phyloP scores from a whole-genome alignment of 768 basidiomycete species.

The Amanita phalloides region DNA sequence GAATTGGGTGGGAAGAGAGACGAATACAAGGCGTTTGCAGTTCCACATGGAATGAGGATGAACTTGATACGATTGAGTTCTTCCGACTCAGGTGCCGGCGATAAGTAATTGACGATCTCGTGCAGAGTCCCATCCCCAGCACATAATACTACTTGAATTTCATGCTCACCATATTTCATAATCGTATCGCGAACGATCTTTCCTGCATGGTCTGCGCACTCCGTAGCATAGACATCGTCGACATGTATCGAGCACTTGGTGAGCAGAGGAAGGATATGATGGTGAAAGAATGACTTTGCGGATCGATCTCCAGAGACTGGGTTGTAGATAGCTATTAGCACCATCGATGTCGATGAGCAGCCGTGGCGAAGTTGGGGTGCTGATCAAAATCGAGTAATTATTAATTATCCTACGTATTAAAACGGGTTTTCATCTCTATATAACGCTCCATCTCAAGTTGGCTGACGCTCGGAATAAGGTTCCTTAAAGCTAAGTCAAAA shows the following conservation, averaged over 20 bases:
- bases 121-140: constrained; percentile 93
- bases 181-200: constrained; percentile 30
- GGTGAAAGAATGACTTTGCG: constrained; percentile 44
- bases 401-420: constrained; percentile 17
- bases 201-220: constrained; percentile 45
- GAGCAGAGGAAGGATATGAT: constrained; percentile 58
- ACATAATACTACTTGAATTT: constrained; percentile 44
- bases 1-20: constrained; percentile 53
- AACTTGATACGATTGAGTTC: constrained; percentile 20
- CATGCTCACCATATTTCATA: constrained; percentile 11
- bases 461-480: constrained; percentile 75
- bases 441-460: constrained; percentile 83
- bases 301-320: constrained; percentile 58
- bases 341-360: constrained; percentile 19
- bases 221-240: constrained; percentile 36
- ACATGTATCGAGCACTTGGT: constrained; percentile 23
- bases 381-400: not conserved
- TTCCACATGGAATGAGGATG: constrained; percentile 65
- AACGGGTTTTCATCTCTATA: constrained; percentile 54
- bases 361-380: not conserved
- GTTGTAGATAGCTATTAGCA: constrained; percentile 61
- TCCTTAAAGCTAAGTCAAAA: constrained; percentile 62
- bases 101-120: constrained; percentile 66
- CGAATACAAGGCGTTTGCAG: constrained; percentile 87
- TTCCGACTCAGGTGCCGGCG: not conserved